Percentiles rank a stretch among this genome's conserved stretches.
These are phyloP conservation scores for Huntiella omanensis DNA, from an alignment of 2,329 filamentous ascomycete genomes.

Conservation along the genomic window DNA sequence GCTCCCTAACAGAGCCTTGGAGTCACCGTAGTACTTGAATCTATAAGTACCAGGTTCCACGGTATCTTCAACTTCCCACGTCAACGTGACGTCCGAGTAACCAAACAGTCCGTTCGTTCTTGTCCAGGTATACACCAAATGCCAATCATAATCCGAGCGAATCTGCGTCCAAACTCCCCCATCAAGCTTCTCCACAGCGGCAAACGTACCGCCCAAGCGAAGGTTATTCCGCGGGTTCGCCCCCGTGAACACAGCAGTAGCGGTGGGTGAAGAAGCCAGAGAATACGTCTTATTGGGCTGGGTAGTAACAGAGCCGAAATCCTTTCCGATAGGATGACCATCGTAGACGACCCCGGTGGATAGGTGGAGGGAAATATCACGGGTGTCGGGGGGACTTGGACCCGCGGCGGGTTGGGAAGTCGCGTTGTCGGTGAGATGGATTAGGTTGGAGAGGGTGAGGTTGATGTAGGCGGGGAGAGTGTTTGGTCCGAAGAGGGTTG, in stretches of 20 bases:
- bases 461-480: constrained; percentile 79
- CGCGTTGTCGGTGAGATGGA: constrained; percentile 37
- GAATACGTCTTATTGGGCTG: constrained; percentile 23
- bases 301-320: constrained; percentile 48
- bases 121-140: constrained; percentile 61
- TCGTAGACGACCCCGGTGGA: constrained; percentile 65
- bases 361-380: constrained; percentile 54
- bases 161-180: constrained; percentile 40
- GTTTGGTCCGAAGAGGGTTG: constrained; percentile 68
- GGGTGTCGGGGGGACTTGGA: constrained; percentile 57
- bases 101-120: constrained; percentile 51
- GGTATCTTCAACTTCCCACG: constrained; percentile 43
- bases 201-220: constrained; percentile 57
- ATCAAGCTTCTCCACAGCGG: constrained; percentile 42
- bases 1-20: constrained; percentile 40
- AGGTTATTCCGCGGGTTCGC: constrained; percentile 82
- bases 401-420: constrained; percentile 23
- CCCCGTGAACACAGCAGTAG: constrained; percentile 52
- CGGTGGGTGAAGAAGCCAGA: constrained; percentile 26
- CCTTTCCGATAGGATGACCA: constrained; percentile 39
- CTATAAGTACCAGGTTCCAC: constrained; percentile 51
- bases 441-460: constrained; percentile 50
- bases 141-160: constrained; percentile 67
- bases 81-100: constrained; percentile 54
- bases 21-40: constrained; percentile 68